phyloP scores from a whole-genome alignment of 352 stramenopile genomes.

The Pythium chondricola region DNA sequence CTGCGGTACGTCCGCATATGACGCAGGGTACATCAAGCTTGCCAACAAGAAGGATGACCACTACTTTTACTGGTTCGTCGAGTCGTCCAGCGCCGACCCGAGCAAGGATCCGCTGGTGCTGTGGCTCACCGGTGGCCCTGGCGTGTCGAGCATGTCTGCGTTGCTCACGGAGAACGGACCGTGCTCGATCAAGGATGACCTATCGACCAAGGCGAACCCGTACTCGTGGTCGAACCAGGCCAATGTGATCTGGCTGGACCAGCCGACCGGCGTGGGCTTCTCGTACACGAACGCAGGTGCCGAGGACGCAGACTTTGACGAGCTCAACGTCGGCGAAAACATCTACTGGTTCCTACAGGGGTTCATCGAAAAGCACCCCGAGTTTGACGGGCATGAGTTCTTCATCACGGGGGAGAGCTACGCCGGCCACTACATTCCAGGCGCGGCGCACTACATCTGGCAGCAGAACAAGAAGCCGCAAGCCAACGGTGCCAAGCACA shows the following conservation, averaged over 20 bases:
- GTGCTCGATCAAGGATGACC: constrained; percentile 29
- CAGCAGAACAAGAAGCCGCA: constrained; percentile 28
- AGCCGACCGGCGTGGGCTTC: constrained; percentile 36
- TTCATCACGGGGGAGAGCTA: constrained; percentile 59
- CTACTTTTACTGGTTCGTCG: constrained; percentile 71
- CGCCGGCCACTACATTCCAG: constrained; percentile 48
- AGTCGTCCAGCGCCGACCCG: constrained; percentile 25
- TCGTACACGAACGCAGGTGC: constrained; percentile 24
- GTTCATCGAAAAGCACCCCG: constrained; percentile 38
- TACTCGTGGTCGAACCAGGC: constrained; percentile 46
- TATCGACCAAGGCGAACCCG: constrained; percentile 28
- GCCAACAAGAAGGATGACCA: constrained; percentile 43
- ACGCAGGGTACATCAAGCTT: constrained; percentile 45
- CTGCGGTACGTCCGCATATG: constrained; percentile 28
- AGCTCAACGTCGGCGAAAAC: constrained; percentile 36
- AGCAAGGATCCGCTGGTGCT: constrained; percentile 44
- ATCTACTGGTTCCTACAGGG: constrained; percentile 53
- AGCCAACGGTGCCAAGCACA: constrained; percentile 9
- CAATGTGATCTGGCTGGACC: constrained; percentile 51
- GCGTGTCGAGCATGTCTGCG: constrained; percentile 23
- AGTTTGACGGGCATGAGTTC: constrained; percentile 33
- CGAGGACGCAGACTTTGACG: constrained; percentile 27
- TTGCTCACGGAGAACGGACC: constrained; percentile 56
- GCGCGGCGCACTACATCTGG: constrained; percentile 34
- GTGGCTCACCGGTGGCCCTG: constrained; percentile 55